phyloP scores from a whole-genome alignment of 2,329 filamentous ascomycete species.

The Beauveria australis region DNA sequence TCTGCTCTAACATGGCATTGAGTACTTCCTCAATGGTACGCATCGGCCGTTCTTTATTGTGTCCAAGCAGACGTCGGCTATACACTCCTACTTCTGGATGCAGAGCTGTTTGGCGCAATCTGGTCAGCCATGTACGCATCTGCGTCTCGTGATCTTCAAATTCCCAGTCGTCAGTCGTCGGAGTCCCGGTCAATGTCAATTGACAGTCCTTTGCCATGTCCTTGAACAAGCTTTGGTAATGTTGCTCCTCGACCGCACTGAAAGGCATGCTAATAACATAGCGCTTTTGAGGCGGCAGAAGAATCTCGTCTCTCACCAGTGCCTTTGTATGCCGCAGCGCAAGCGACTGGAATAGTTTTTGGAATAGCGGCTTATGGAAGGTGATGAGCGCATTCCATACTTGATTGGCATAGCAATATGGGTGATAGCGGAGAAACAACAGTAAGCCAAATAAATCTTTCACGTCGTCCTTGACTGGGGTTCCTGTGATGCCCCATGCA shows the following conservation, averaged over 20 bases:
- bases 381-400: slow-evolving; percentile 62
- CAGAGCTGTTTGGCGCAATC: slow-evolving; percentile 73
- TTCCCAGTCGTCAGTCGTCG: slow-evolving; percentile 54
- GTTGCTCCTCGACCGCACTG: slow-evolving; percentile 81
- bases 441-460: slow-evolving; percentile 72
- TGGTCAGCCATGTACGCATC: slow-evolving; percentile 74
- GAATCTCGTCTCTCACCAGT: slow-evolving; percentile 67
- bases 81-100: slow-evolving; percentile 73
- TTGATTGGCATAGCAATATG: slow-evolving; percentile 56
- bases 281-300: slow-evolving; percentile 73
- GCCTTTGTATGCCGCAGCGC: slow-evolving; percentile 82
- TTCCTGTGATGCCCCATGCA: slow-evolving; percentile 85
- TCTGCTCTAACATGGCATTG: slow-evolving; percentile 84
- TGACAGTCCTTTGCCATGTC: slow-evolving; percentile 65
- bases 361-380: slow-evolving; percentile 56
- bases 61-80: slow-evolving; percentile 56
- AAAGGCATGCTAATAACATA: slow-evolving; percentile 86
- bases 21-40: slow-evolving; percentile 81
- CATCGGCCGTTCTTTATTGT: slow-evolving; percentile 56
- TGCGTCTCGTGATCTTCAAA: slow-evolving; percentile 54
- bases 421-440: slow-evolving; percentile 70
- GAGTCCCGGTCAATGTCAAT: slow-evolving; percentile 55
- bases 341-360: slow-evolving; percentile 60
- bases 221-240: slow-evolving; percentile 70
- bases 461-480: slow-evolving; percentile 74